Evolutionary conservation across 1,284 basidiomycete genomes (phyloP).

Genomic region (Marasmius fiardii): DNA sequence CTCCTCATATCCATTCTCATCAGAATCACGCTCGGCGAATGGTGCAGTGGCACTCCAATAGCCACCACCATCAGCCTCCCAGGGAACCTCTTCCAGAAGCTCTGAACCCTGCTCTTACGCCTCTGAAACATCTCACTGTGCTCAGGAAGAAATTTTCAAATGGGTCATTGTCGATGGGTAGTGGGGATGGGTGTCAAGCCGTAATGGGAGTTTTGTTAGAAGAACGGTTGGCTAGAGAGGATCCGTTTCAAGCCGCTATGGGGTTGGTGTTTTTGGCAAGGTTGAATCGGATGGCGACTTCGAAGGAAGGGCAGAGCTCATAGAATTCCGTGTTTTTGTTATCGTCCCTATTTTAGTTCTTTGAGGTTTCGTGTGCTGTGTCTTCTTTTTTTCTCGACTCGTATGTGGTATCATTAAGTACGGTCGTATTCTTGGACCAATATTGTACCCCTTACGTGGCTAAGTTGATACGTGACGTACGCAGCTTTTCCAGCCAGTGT

Average conservation of each 20-base stretch:
- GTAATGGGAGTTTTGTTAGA: slow-evolving; percentile 27
- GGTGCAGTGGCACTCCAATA: background rate
- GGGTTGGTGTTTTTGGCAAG: slow-evolving; percentile 35
- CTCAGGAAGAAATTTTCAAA: slow-evolving; percentile 20
- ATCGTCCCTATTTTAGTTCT: no score
- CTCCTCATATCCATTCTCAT: no score
- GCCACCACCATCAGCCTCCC: background rate
- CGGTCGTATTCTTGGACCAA: no score
- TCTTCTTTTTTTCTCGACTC: background rate
- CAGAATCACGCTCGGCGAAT: no score
- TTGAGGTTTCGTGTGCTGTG: no score
- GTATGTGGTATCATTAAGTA: no score
- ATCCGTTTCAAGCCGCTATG: slow-evolving; percentile 43
- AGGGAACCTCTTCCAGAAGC: background rate
- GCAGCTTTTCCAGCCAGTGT: no score
- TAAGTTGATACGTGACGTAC: no score
- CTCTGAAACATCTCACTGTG: slow-evolving; percentile 30
- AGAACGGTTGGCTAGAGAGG: slow-evolving; percentile 27
- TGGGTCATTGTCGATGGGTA: slow-evolving; percentile 17
- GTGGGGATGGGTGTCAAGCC: slow-evolving; percentile 15
- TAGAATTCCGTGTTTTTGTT: background rate
- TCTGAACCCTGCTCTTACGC: slow-evolving; percentile 24
- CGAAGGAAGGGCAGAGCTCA: background rate
- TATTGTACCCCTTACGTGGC: no score
- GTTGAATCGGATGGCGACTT: no score